Evolutionary conservation across 192 early-diverging fungal genomes (phyloP).

Genomic region (Rhizophagus prolifer): DNA sequence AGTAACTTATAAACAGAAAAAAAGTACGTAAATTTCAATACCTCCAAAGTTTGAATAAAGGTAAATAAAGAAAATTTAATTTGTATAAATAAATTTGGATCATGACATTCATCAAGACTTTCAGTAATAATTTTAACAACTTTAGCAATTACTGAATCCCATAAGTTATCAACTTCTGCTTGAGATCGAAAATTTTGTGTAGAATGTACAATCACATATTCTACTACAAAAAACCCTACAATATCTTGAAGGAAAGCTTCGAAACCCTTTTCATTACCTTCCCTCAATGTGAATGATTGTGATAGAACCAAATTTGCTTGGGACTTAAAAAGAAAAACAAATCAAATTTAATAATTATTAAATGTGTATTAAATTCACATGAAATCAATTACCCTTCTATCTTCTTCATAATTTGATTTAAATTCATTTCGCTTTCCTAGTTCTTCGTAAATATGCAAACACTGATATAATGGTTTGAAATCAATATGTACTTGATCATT

Average conservation of each 20-base stretch:
- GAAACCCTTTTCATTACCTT: slow-evolving; percentile 66
- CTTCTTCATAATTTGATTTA: slow-evolving; percentile 84
- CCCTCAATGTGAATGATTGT: slow-evolving; percentile 66
- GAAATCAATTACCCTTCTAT: slow-evolving; percentile 60
- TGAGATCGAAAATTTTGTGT: slow-evolving; percentile 89
- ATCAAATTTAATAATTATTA: not conserved
- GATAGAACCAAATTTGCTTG: slow-evolving; percentile 88
- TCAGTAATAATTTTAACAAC: slow-evolving; percentile 78
- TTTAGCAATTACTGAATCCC: slow-evolving; percentile 81
- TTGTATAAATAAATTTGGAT: slow-evolving; percentile 75
- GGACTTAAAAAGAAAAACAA: slow-evolving; percentile 43
- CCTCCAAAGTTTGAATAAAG: slow-evolving; percentile 92
- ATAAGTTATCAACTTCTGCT: slow-evolving; percentile 79
- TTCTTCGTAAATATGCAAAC: slow-evolving; percentile 93
- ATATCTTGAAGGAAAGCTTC: slow-evolving; percentile 82
- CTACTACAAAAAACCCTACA: slow-evolving; percentile 96
- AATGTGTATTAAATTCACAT: not conserved
- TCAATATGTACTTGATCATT: slow-evolving; percentile 79
- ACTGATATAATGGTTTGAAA: slow-evolving; percentile 94
- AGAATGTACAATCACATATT: slow-evolving; percentile 82
- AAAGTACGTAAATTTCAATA: slow-evolving; percentile 32
- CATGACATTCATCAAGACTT: slow-evolving; percentile 73
- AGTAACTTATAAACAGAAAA: not conserved
- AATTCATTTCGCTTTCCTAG: slow-evolving; percentile 87
- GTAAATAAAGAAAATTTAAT: slow-evolving; percentile 78